Conservation (phyloP, 352 stramenopile species). For the Phytophthora pisi region DNA sequence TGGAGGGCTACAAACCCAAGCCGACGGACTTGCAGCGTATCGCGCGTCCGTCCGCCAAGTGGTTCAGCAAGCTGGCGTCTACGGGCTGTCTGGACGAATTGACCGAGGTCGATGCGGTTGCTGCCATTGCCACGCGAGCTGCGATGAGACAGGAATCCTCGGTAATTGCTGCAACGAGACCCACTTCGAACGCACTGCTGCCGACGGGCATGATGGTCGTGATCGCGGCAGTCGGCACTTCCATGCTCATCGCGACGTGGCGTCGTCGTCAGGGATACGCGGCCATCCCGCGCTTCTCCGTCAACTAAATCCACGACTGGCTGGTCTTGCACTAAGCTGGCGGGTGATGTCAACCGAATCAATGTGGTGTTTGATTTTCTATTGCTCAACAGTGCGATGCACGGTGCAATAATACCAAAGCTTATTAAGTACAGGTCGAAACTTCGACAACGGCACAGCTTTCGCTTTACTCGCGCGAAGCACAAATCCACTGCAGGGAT, state of each 20-base stretch:
- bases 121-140: constrained; percentile 13
- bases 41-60: constrained; percentile 32
- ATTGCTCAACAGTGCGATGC: too few relatives aligned
- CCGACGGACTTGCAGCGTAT: constrained; percentile 22
- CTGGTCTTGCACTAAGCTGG: background rate
- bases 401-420: too few relatives aligned
- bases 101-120: background rate
- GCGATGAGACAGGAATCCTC: background rate
- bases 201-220: background rate
- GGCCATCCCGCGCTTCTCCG: constrained; percentile 14
- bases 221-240: constrained; percentile 1
- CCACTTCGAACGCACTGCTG: constrained; percentile 4
- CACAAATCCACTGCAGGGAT: too few relatives aligned
- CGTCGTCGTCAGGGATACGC: constrained; percentile 24
- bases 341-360: background rate
- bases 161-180: background rate
- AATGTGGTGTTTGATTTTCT: background rate
- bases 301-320: background rate
- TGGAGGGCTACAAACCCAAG: constrained; percentile 4
- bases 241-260: constrained; percentile 15
- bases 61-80: constrained; percentile 32
- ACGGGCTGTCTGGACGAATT: constrained; percentile 29
- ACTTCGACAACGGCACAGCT: too few relatives aligned
- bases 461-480: too few relatives aligned
- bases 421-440: too few relatives aligned